These are phyloP conservation scores for Dacryopinax spathularia DNA, from an alignment of 768 basidiomycete genomes.

Conservation along the genomic window DNA sequence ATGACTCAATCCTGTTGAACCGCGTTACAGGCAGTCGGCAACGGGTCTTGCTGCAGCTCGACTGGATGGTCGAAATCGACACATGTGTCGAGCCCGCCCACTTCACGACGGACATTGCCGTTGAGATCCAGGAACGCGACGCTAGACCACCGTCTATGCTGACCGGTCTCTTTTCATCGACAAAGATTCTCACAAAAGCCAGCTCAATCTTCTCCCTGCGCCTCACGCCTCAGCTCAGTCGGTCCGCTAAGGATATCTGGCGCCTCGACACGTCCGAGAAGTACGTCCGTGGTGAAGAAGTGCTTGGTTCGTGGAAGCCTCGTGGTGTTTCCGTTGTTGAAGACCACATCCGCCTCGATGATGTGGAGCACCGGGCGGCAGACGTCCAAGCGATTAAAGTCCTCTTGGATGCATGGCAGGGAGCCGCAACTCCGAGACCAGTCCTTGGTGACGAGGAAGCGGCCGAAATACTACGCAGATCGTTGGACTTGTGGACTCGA, in stretches of 20 bases:
- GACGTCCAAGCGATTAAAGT: conserved; percentile 83
- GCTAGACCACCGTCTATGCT: conserved; percentile 70
- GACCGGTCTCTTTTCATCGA: conserved; percentile 59
- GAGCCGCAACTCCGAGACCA: conserved; percentile 16
- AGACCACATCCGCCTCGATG: conserved; percentile 62
- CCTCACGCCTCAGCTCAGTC: conserved; percentile 69
- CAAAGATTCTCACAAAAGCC: conserved; percentile 60
- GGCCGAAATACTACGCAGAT: conserved; percentile 38
- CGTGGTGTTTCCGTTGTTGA: conserved; percentile 80
- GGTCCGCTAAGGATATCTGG: conserved; percentile 84
- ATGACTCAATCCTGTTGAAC: conserved; percentile 75
- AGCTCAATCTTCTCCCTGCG: conserved; percentile 73
- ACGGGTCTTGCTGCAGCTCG: conserved; percentile 62
- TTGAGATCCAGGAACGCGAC: conserved; percentile 72
- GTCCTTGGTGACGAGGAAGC: conserved; percentile 39
- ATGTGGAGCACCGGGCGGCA: conserved; percentile 58
- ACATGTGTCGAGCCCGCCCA: conserved; percentile 73
- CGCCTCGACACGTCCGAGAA: conserved; percentile 86
- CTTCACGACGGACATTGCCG: conserved; percentile 75
- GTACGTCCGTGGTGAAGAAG: conserved; percentile 87
- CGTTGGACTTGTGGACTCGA: conserved; percentile 70
- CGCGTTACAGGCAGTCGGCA: conserved; percentile 65
- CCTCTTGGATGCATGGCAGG: conserved; percentile 37
- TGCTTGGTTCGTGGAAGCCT: conserved; percentile 68
- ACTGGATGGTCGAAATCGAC: conserved; percentile 68